Evolutionary conservation across 352 stramenopile genomes (phyloP), one percentile per base, ranked within the genome.

Genomic region (Peronospora destructor): DNA sequence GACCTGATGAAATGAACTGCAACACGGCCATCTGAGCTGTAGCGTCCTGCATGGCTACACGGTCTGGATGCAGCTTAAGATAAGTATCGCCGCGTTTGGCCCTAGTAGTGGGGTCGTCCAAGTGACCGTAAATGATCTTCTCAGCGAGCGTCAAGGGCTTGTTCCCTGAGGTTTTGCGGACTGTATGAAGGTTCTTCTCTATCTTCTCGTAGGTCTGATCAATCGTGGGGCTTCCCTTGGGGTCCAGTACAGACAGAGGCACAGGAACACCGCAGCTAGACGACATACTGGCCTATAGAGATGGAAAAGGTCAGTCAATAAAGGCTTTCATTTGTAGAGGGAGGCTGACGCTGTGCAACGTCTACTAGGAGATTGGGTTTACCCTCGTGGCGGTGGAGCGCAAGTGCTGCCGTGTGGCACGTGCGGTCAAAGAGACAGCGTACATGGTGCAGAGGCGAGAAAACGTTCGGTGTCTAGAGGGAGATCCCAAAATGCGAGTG

Each of bases 81-180:
- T 96, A 97, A 21, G 89, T 96, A 70, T 96, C 76, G 23, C 89
- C 89, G 34, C 86, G 81, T 42, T 91, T 84, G 9, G 87, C 73
- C 40, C 83, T 67, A 43, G 82, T 79, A 54, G 85, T 79, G 50
- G 85, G 57, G 59, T 95, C 76, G 59, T 96, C 85, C 70, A 97
- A 75, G 78, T 97, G 89, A 41, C 85, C 85, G 74, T 96, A 97
- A 61, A 97, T 91, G 61, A 97, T 97, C 80, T 97, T 97, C 63
- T 97, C 89, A 36, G 86, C 79, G 37, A 96, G 82, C 55, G 89
- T 97, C 47, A 97, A 56, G 28, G 89, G 89, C 54, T 86, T 86
- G 70, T 92, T 89, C 65, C 81, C 79, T 53, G 76, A 76, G 50
- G 69, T 94, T 76, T 95, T 93, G 76, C 88, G 85, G 53, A 95